Base-by-base conservation (phyloP, 73 alveolate genomes). In the Paramecium pentaurelia region DNA sequence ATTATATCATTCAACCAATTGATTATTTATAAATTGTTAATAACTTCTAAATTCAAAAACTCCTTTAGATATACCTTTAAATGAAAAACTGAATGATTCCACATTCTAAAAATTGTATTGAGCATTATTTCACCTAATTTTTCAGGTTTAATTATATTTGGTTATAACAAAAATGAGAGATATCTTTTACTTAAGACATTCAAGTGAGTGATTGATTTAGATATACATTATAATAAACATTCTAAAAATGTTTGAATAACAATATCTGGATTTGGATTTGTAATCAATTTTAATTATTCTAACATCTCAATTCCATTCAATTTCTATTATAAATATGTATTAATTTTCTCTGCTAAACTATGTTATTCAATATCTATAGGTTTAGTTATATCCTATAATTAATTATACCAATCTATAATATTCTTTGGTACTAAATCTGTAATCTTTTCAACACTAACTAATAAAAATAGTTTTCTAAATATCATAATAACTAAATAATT, bases 141-240 rank as follows among this genome's bases (percentile, higher is more conserved):
- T 27, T 80, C 75, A 22, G 25, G 58, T 20, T 34, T 44, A 10
- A 80, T 44, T 8, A 80, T 42, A 6, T 47, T 80, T 20, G 91
- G 91, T 25, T 80, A 44, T 25, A 45, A 49, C 12, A 80, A 44
- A 42, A 80, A 80, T 2, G 47, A 42, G 49, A 80, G 34, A 47
- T 80, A 80, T 80, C 91, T 80, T 47, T 49, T 80, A 14, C 91
- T 80, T 40, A 80, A 47, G 3, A 80, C 73, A 80, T 80, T 80
- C 54, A 80, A 47, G 45, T 80, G 91, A 45, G 91, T 80, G 6
- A 80, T 80, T 25, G 91, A 80, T 47, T 80, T 80, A 22, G 28
- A 25, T n/a, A 80, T 80, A 38, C 28, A 44, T 25, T 40, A 45
- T 0, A 80, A 14, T 80, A 80, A 18, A 45, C 77, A 80, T 80